Conservation (phyloP, 2,329 filamentous ascomycete genomes). For the Fusarium armeniacum region DNA sequence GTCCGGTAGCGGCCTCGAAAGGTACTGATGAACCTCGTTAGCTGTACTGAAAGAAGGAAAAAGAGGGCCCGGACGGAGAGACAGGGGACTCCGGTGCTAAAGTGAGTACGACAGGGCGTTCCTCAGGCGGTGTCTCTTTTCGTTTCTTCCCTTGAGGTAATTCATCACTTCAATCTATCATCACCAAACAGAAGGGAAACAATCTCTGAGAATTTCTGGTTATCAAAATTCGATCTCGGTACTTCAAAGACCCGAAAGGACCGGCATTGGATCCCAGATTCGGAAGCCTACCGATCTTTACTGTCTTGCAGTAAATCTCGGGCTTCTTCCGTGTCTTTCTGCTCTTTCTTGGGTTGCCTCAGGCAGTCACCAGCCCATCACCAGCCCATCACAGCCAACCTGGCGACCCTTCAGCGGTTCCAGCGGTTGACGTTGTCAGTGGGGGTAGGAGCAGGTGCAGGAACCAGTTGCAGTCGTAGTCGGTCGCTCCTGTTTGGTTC, state of each 20-base stretch:
- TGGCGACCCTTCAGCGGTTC: conserved; percentile 45
- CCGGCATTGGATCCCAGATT: conserved; percentile 30
- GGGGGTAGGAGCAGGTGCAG: conserved; percentile 34
- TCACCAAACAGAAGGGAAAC: not conserved
- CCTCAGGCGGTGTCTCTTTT: conserved; percentile 19
- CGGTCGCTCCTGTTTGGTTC: conserved; percentile 47
- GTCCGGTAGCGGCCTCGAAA: conserved; percentile 35
- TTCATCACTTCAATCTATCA: conserved; percentile 38
- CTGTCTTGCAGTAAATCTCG: conserved; percentile 20
- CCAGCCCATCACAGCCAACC: conserved; percentile 30
- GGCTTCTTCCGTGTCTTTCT: conserved; percentile 38
- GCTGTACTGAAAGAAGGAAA: conserved; percentile 32
- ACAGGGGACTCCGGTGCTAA: conserved; percentile 36
- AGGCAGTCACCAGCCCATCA: not conserved
- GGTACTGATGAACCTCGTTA: conserved; percentile 19
- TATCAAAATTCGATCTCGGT: conserved; percentile 17
- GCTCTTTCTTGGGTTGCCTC: conserved; percentile 15
- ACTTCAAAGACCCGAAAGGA: conserved; percentile 29
- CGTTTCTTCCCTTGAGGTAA: conserved; percentile 34
- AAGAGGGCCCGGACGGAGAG: conserved; percentile 31
- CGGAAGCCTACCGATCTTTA: conserved; percentile 43
- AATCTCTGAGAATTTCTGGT: not conserved
- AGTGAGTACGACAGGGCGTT: conserved; percentile 27
- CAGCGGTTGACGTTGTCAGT: conserved; percentile 30
- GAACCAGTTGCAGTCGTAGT: conserved; percentile 29